Conservation (phyloP, 2,329 filamentous ascomycete species). For the Drechslerella stenobrocha region DNA sequence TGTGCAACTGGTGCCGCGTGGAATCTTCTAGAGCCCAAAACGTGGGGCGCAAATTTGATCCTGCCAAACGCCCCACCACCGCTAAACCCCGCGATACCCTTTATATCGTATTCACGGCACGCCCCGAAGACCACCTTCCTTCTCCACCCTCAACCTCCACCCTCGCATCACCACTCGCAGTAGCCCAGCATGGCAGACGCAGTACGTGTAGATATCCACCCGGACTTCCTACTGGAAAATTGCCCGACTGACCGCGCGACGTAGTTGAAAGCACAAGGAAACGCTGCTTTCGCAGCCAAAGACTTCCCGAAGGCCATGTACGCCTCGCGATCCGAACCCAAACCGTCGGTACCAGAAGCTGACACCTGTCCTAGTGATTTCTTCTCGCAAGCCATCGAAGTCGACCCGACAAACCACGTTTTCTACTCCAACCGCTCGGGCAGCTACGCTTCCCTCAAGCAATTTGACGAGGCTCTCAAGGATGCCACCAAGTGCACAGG, state of each 20-base stretch:
- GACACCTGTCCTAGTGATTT: conserved; percentile 68
- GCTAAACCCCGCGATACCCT: conserved; percentile 33
- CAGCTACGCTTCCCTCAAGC: conserved; percentile 81
- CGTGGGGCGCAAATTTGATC: conserved; percentile 38
- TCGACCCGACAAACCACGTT: conserved; percentile 89
- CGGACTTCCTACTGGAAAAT: background rate
- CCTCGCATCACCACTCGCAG: background rate
- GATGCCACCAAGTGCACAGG: conserved; percentile 87
- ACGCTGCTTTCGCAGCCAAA: conserved; percentile 97
- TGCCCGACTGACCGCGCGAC: background rate
- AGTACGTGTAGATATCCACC: conserved; percentile 11
- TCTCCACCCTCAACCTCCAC: background rate
- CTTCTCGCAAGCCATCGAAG: conserved; percentile 87
- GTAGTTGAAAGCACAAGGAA: conserved; percentile 92
- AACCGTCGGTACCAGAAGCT: conserved; percentile 1
- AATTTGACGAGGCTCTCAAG: conserved; percentile 79
- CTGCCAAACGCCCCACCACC: conserved; percentile 41
- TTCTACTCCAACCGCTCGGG: conserved; percentile 92
- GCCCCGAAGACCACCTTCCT: background rate
- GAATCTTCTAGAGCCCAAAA: conserved; percentile 41
- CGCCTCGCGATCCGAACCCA: conserved; percentile 57
- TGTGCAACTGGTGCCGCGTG: conserved; percentile 4
- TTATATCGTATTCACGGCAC: conserved; percentile 14
- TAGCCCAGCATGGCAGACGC: conserved; percentile 34
- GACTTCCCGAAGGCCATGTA: conserved; percentile 95